A percentile compares a stretch with the other conserved stretches of the same genome.
These are phyloP conservation scores for Pseudogymnoascus sp. DNA, from an alignment of 2,329 filamentous ascomycete species.

Conservation along the genomic window DNA sequence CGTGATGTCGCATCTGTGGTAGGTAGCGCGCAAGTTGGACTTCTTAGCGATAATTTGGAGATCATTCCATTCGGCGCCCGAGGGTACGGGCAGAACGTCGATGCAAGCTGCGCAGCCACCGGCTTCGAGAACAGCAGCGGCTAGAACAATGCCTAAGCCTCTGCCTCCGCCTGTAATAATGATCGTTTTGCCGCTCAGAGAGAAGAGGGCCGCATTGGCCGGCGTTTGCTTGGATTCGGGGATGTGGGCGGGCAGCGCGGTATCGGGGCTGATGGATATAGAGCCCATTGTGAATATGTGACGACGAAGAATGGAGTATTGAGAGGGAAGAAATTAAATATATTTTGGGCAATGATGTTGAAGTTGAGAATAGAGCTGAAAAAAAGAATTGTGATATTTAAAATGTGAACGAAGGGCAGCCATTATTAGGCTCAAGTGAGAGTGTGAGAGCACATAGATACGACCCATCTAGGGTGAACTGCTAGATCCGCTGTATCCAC, in stretches of 20 bases:
- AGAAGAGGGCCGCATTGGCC: conserved; percentile 32
- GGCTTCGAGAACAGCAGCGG: conserved; percentile 41
- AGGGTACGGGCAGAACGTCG: conserved; percentile 35
- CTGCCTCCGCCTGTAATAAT: conserved; percentile 44
- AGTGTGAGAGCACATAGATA: too few relatives aligned
- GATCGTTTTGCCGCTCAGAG: conserved; percentile 37
- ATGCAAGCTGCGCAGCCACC: conserved; percentile 42
- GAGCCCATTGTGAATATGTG: neutral
- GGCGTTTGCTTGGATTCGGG: conserved; percentile 29
- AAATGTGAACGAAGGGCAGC: neutral
- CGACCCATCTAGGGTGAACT: too few relatives aligned
- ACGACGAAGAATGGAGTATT: neutral
- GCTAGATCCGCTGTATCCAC: too few relatives aligned
- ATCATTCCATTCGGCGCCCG: conserved; percentile 33
- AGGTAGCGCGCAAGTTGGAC: conserved; percentile 17
- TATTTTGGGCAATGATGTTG: neutral
- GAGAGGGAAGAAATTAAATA: neutral
- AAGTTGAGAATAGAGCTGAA: neutral
- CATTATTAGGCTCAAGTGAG: neutral
- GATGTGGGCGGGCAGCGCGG: conserved; percentile 12
- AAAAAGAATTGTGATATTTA: neutral
- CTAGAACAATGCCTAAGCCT: conserved; percentile 43
- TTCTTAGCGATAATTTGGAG: neutral
- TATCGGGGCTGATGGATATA: conserved; percentile 11
- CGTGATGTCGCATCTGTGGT: conserved; percentile 40